Conservation (phyloP, 495 filamentous ascomycete species). For the Aspergillus nanangensis region DNA sequence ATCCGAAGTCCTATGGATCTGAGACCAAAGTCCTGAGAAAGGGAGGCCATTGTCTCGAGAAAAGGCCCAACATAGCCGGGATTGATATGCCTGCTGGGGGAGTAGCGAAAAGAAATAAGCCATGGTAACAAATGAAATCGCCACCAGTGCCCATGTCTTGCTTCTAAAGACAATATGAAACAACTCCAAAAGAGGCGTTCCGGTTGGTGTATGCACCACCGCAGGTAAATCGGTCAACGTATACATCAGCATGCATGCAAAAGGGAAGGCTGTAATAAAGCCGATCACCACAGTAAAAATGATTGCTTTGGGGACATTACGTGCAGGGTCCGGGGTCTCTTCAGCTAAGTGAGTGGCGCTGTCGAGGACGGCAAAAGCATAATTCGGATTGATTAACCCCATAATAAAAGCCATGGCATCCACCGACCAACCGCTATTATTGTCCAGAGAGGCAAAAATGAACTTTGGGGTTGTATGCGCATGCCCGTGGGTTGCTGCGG, state of each 20-base stretch:
- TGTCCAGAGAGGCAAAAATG: slow-evolving; percentile 59
- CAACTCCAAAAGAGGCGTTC: slow-evolving; percentile 53
- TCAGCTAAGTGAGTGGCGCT: slow-evolving; percentile 60
- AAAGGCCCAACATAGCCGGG: slow-evolving; percentile 57
- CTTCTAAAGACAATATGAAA: too few relatives aligned
- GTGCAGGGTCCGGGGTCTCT: slow-evolving; percentile 48
- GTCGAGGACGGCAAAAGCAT: slow-evolving; percentile 58
- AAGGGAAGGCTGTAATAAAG: slow-evolving; percentile 53
- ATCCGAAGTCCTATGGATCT: slow-evolving; percentile 45
- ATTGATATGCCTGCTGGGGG: slow-evolving; percentile 55
- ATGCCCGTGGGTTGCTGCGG: too few relatives aligned
- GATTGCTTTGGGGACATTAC: slow-evolving; percentile 47
- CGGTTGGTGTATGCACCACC: slow-evolving; percentile 44
- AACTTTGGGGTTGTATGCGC: too few relatives aligned
- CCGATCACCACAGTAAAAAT: slow-evolving; percentile 57
- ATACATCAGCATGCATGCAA: slow-evolving; percentile 56
- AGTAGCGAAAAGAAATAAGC: slow-evolving; percentile 53
- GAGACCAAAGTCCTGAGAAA: slow-evolving; percentile 37
- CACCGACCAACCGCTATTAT: slow-evolving; percentile 56
- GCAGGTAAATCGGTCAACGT: slow-evolving; percentile 46
- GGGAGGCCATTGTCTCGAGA: slow-evolving; percentile 55
- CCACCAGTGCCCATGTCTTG: slow-evolving; percentile 46
- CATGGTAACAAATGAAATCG: slow-evolving; percentile 52
- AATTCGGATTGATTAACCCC: slow-evolving; percentile 59
- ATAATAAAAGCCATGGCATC: slow-evolving; percentile 62